phyloP scores from a whole-genome alignment of 1,139 yeast genomes.

The Yamadazyma dendronema region DNA sequence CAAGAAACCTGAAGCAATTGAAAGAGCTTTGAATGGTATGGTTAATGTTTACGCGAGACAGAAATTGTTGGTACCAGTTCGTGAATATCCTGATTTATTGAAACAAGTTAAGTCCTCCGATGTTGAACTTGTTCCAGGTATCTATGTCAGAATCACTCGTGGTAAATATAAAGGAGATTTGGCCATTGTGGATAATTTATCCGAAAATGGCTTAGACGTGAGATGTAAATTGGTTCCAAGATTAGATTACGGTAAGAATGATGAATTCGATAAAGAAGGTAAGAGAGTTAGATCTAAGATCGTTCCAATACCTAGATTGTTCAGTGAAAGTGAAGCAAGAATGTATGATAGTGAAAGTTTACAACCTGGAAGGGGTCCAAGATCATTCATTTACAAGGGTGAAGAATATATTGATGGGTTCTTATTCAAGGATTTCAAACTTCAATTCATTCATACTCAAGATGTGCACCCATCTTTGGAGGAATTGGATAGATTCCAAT shows the following conservation, averaged over 20 bases:
- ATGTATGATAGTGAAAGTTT: conserved; percentile 58
- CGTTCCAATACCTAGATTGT: conserved; percentile 82
- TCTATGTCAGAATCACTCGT: conserved; percentile 84
- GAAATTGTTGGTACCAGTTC: conserved; percentile 87
- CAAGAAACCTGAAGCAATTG: conserved; percentile 87
- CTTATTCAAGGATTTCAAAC: conserved; percentile 79
- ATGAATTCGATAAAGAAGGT: conserved; percentile 57
- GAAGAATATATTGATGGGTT: conserved; percentile 92
- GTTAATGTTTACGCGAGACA: conserved; percentile 73
- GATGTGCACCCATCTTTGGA: conserved; percentile 85
- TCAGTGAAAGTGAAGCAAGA: conserved; percentile 69
- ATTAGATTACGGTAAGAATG: conserved; percentile 79
- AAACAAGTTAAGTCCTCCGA: conserved; percentile 89
- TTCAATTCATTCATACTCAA: conserved; percentile 77
- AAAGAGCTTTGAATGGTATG: conserved; percentile 82
- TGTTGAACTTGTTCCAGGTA: conserved; percentile 85
- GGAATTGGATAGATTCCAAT: conserved; percentile 80
- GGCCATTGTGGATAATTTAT: conserved; percentile 88
- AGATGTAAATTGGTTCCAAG: conserved; percentile 91
- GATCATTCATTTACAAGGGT: conserved; percentile 71
- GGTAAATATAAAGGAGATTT: conserved; percentile 93
- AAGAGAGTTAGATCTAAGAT: conserved; percentile 52
- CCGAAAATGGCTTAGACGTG: conserved; percentile 93
- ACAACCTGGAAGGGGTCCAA: conserved; percentile 70
- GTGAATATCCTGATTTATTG: conserved; percentile 89